Evolutionary conservation across 306 rosid genomes (phyloP).

Genomic region (Hippophae gyantsensis): DNA sequence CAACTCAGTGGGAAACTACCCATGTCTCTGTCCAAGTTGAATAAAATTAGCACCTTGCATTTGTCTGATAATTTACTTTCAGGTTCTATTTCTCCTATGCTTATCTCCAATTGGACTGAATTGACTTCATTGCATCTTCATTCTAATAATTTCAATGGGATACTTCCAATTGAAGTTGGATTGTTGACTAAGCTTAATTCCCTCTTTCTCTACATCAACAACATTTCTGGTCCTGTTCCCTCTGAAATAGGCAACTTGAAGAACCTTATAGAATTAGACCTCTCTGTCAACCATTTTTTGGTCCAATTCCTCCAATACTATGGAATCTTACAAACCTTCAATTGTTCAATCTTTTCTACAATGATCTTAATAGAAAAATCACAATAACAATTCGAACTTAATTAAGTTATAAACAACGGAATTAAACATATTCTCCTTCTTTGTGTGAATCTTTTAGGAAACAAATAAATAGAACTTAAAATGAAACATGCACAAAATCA

Average conservation of each 20-base stretch:
- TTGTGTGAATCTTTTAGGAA: no score
- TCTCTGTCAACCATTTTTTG: slow-evolving; percentile 6
- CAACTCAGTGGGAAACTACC: slow-evolving; percentile 30
- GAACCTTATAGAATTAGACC: neutral
- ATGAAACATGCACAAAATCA: no score
- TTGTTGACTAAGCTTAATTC: slow-evolving; percentile 16
- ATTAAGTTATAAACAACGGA: no score
- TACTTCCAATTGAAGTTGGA: slow-evolving; percentile 43
- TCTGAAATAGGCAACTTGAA: slow-evolving; percentile 11
- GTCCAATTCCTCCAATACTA: neutral
- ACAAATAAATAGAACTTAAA: no score
- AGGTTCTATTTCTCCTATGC: slow-evolving; percentile 30
- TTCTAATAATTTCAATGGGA: slow-evolving; percentile 30
- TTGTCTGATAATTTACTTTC: slow-evolving; percentile 37
- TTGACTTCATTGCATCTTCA: slow-evolving; percentile 40
- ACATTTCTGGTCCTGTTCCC: slow-evolving; percentile 14
- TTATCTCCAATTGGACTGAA: slow-evolving; percentile 45
- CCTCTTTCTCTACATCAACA: slow-evolving; percentile 22
- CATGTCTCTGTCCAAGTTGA: slow-evolving; percentile 13
- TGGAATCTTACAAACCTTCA: slow-evolving; percentile 12
- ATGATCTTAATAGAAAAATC: no score
- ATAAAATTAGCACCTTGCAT: slow-evolving; percentile 15
- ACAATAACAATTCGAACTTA: no score
- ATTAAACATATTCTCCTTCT: no score
- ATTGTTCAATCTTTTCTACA: slow-evolving; percentile 25